Conservation (phyloP, 2,329 filamentous ascomycete genomes). For the Tolypocladium tundrense region DNA sequence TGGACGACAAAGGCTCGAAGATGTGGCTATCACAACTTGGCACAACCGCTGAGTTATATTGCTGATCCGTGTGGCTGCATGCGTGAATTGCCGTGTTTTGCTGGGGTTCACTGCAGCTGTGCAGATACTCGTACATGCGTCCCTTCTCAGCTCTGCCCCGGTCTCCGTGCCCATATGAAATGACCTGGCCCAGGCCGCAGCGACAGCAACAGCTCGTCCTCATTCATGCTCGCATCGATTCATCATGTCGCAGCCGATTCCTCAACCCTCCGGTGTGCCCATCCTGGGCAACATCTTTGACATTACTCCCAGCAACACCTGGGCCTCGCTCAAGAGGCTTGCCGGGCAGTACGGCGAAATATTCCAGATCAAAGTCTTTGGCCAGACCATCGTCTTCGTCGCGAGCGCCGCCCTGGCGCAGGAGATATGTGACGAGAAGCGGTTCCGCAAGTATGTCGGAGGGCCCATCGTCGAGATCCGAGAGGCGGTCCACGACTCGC, state of each 20-base stretch:
- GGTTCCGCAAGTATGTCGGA: slow-evolving; percentile 44
- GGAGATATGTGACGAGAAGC: slow-evolving; percentile 41
- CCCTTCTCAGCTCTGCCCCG: background rate
- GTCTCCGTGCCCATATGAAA: background rate
- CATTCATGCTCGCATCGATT: background rate
- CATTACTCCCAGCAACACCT: slow-evolving; percentile 23
- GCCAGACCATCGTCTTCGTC: slow-evolving; percentile 29
- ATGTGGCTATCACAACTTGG: background rate
- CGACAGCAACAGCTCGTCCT: background rate
- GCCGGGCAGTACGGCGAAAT: slow-evolving; percentile 26
- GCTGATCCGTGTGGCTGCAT: slow-evolving; percentile 6
- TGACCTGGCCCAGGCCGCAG: background rate
- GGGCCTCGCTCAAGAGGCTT: slow-evolving; percentile 24
- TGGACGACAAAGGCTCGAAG: background rate
- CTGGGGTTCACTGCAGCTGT: slow-evolving; percentile 2
- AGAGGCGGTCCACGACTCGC: slow-evolving; percentile 35
- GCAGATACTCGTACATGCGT: slow-evolving; percentile 4
- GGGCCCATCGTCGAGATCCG: slow-evolving; percentile 43
- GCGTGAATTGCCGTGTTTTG: slow-evolving; percentile 3
- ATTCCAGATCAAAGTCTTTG: slow-evolving; percentile 25
- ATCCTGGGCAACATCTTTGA: slow-evolving; percentile 27
- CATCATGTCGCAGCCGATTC: slow-evolving; percentile 23
- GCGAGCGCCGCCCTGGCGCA: slow-evolving; percentile 36
- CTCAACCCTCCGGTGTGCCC: slow-evolving; percentile 22
- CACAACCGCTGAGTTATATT: background rate